These are phyloP conservation scores for Russula ochroleuca DNA, from an alignment of 768 basidiomycete genomes.

Conservation along the genomic window DNA sequence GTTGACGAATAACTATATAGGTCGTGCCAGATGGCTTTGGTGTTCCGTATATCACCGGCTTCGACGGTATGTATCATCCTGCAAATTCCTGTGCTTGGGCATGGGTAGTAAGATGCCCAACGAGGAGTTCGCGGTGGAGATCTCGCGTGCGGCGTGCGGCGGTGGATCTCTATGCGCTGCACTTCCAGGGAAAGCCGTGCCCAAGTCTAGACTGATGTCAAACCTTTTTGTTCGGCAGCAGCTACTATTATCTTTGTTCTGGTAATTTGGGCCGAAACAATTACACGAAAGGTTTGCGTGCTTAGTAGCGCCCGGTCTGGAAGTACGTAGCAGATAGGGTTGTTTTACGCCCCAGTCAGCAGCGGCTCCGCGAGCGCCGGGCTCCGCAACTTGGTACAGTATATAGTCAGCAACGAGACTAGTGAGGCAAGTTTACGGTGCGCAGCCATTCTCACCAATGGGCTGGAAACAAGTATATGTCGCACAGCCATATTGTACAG, in stretches of 20 bases:
- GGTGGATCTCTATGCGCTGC: slow-evolving; percentile 64
- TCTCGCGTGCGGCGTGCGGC: slow-evolving; percentile 56
- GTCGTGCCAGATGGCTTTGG: slow-evolving; percentile 94
- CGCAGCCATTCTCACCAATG: too few species aligned
- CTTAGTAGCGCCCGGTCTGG: too few species aligned
- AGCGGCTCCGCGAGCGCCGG: too few species aligned
- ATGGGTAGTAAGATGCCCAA: slow-evolving; percentile 86
- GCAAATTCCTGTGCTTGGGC: slow-evolving; percentile 34
- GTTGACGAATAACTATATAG: slow-evolving; percentile 30
- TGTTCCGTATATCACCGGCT: slow-evolving; percentile 92
- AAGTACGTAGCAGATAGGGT: too few species aligned
- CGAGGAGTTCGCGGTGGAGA: slow-evolving; percentile 63
- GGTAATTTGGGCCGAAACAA: too few species aligned
- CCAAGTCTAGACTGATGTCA: slow-evolving; percentile 18
- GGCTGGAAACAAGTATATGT: too few species aligned
- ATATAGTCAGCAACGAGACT: too few species aligned
- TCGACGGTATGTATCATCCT: slow-evolving; percentile 49
- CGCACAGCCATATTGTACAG: too few species aligned
- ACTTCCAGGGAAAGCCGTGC: slow-evolving; percentile 29
- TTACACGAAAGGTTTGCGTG: too few species aligned
- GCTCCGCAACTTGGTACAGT: too few species aligned
- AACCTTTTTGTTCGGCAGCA: neutral
- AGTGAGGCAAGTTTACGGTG: too few species aligned
- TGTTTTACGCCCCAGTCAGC: too few species aligned
- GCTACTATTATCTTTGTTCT: neutral